A percentile compares a stretch with the other conserved stretches of the same genome.
Evolutionary conservation across 208 protist species (phyloP).

Genomic region (Phytomonas serpens): DNA sequence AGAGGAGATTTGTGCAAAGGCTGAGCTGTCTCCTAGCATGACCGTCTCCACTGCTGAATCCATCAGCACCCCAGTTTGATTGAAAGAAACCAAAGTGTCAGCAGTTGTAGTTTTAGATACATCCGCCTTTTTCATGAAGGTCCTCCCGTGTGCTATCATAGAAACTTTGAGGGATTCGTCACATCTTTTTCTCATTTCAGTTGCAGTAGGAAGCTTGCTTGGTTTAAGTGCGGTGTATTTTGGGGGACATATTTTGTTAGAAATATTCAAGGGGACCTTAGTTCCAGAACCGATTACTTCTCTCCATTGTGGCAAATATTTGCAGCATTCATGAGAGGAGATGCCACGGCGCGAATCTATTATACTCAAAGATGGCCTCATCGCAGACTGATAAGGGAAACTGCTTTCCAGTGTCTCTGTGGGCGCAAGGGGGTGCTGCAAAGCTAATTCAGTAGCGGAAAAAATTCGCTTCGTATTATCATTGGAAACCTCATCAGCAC

Average conservation of each 20-base stretch:
- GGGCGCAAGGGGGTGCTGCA: neutral
- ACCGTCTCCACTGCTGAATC: neutral
- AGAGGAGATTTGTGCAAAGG: slow-evolving; percentile 26
- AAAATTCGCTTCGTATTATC: neutral
- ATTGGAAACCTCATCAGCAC: neutral
- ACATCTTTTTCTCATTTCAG: no score
- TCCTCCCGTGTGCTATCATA: no score
- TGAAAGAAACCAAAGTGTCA: no score
- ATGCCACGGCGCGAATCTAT: neutral
- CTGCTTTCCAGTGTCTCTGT: neutral
- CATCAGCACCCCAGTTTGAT: neutral
- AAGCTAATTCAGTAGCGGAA: neutral
- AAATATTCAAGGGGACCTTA: neutral
- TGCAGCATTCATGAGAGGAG: neutral
- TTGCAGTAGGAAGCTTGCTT: neutral
- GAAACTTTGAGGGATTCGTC: no score
- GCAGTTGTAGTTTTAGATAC: no score
- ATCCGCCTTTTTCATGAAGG: no score
- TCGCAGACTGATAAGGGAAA: neutral
- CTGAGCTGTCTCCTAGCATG: slow-evolving; percentile 16
- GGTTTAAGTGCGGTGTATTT: neutral
- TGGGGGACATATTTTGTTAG: neutral
- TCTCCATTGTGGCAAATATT: neutral
- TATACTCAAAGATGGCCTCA: neutral
- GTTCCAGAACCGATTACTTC: neutral